phyloP scores from a whole-genome alignment of 2,329 filamentous ascomycete genomes.

The Hawksworthiomyces lignivorus region DNA sequence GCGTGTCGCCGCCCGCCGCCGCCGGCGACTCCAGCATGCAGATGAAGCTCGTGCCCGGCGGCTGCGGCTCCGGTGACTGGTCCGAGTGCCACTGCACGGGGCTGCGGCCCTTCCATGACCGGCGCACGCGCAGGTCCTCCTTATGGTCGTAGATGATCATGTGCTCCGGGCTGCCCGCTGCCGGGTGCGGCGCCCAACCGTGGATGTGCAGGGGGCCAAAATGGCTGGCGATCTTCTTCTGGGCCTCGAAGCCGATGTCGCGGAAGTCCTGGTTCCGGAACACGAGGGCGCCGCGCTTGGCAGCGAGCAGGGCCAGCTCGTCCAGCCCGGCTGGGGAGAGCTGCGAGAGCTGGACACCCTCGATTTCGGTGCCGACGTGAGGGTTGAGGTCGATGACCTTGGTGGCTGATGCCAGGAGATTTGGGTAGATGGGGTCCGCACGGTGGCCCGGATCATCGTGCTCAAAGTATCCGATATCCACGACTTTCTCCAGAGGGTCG shows the following conservation, averaged over 20 bases:
- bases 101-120: slow-evolving; percentile 18
- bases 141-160: slow-evolving; percentile 7
- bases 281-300: slow-evolving; percentile 3
- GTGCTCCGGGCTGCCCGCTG: slow-evolving; percentile 2
- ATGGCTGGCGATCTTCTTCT: slow-evolving; percentile 2
- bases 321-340: slow-evolving; percentile 1
- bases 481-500: slow-evolving; percentile 4
- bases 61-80: slow-evolving; percentile 11
- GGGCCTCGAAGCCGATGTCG: background rate
- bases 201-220: slow-evolving; percentile 4
- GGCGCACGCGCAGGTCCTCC: slow-evolving; percentile 18
- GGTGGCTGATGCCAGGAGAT: background rate
- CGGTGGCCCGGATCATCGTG: slow-evolving; percentile 5
- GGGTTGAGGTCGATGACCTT: slow-evolving; percentile 4
- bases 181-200: slow-evolving; percentile 6
- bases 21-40: slow-evolving; percentile 5
- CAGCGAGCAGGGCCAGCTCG: slow-evolving; percentile 3
- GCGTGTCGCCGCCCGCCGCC: slow-evolving; percentile 4
- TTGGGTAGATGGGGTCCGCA: slow-evolving; percentile 3
- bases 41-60: slow-evolving; percentile 4
- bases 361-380: slow-evolving; percentile 4
- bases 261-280: slow-evolving; percentile 16
- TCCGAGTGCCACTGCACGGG: slow-evolving; percentile 20
- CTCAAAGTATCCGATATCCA: slow-evolving; percentile 6
- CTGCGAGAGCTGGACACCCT: slow-evolving; percentile 5